phyloP scores from a whole-genome alignment of 192 early-diverging fungal species.

The Coemansia sp. region DNA sequence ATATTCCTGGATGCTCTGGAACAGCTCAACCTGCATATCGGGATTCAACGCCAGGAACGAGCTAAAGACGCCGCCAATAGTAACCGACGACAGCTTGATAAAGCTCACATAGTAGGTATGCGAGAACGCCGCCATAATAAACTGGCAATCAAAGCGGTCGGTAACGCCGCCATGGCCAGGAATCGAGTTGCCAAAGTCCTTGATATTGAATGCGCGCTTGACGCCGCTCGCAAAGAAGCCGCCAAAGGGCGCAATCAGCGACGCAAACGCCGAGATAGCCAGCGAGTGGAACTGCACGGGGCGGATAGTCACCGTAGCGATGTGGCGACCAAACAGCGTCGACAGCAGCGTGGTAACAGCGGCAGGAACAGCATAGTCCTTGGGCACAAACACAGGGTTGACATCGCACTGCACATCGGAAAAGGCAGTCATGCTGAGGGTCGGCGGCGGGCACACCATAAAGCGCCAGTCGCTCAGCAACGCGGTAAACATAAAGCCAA shows the following conservation, averaged over 20 bases:
- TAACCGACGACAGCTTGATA: constrained; percentile 62
- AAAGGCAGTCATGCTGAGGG: constrained; percentile 57
- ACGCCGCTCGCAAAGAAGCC: constrained; percentile 97
- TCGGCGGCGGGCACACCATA: constrained; percentile 64
- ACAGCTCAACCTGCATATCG: constrained; percentile 34
- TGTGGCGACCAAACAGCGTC: constrained; percentile 19
- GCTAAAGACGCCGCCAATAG: constrained; percentile 42
- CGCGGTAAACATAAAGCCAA: constrained; percentile 68
- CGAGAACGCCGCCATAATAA: constrained; percentile 93
- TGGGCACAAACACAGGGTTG: constrained; percentile 63
- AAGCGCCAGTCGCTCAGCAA: constrained; percentile 61
- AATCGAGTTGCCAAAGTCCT: constrained; percentile 95
- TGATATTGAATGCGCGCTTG: constrained; percentile 96
- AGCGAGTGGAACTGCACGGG: constrained; percentile 89
- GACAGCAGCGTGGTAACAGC: constrained; percentile 20
- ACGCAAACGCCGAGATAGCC: constrained; percentile 87
- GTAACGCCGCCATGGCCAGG: constrained; percentile 97
- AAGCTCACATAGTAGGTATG: constrained; percentile 89
- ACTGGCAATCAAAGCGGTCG: constrained; percentile 98
- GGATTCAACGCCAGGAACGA: constrained; percentile 42
- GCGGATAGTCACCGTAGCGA: constrained; percentile 66
- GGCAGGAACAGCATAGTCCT: constrained; percentile 46
- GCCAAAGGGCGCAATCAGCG: constrained; percentile 94
- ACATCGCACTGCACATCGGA: constrained; percentile 54
- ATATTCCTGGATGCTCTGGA: constrained; percentile 54